These are phyloP conservation scores for Colletotrichum costaricense DNA, from an alignment of 2,329 filamentous ascomycete genomes.

Conservation along the genomic window DNA sequence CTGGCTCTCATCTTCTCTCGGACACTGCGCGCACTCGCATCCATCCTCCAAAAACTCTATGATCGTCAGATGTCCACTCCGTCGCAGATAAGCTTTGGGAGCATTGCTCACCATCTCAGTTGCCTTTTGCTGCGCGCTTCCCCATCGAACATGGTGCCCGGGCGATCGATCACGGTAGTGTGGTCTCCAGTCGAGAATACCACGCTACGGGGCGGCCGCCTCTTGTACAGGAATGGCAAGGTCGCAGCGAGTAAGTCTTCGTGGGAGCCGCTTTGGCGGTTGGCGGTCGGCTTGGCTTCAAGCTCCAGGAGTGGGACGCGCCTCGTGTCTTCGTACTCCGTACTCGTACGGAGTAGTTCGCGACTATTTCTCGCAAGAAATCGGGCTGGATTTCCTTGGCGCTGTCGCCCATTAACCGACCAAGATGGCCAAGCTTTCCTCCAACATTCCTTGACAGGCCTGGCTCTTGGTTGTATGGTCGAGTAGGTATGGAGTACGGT, in stretches of 20 bases:
- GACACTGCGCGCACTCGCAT: background rate
- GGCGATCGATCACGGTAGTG: conserved; percentile 9
- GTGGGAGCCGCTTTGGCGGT: background rate
- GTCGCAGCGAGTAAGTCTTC: background rate
- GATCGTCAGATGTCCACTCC: conserved; percentile 7
- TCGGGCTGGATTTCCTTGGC: background rate
- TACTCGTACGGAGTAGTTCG: background rate
- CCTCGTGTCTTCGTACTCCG: background rate
- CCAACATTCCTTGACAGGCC: background rate
- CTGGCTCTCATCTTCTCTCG: background rate
- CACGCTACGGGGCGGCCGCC: conserved; percentile 12
- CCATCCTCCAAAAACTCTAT: background rate
- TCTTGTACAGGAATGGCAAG: background rate
- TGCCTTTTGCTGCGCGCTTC: background rate
- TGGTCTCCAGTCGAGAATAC: background rate
- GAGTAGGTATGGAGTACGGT: background rate
- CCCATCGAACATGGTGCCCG: conserved; percentile 3
- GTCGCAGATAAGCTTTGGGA: conserved; percentile 24
- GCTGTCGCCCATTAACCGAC: background rate
- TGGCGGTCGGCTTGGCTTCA: background rate
- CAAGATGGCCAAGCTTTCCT: background rate
- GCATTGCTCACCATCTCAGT: conserved; percentile 1
- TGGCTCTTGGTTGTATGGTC: background rate
- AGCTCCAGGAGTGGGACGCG: background rate
- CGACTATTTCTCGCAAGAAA: background rate